Conservation (phyloP, 257 asterid species). For the Phtheirospermum japonicum region DNA sequence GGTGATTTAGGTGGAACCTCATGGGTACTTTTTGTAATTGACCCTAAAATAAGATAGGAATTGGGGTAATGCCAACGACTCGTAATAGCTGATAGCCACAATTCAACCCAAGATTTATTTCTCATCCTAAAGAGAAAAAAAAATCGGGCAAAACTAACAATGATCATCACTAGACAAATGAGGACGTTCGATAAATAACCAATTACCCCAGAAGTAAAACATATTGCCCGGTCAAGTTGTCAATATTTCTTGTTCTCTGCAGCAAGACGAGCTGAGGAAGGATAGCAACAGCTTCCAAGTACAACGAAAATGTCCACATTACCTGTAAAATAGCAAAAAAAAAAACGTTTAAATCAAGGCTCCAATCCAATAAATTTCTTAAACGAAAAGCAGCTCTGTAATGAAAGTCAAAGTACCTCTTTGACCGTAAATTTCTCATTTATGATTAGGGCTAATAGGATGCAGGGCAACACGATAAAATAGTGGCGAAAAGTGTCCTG, state of each 20-base stretch:
- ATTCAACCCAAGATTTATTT: neutral
- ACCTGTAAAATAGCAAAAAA: constrained; percentile 36
- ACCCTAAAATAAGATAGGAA: no score
- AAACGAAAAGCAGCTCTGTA: no score
- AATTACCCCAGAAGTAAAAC: constrained; percentile 75
- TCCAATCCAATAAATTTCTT: neutral
- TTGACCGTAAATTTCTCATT: constrained; percentile 63
- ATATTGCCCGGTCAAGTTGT: constrained; percentile 89
- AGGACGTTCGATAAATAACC: neutral
- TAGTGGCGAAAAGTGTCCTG: constrained; percentile 88
- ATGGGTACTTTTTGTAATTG: no score
- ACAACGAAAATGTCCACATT: constrained; percentile 82
- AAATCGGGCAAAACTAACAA: neutral
- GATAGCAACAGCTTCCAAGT: constrained; percentile 85
- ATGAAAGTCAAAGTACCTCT: constrained; percentile 47
- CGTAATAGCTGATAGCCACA: neutral
- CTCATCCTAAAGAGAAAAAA: no score
- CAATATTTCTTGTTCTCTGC: constrained; percentile 86
- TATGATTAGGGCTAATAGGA: constrained; percentile 58
- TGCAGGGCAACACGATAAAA: constrained; percentile 67
- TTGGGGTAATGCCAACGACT: no score
- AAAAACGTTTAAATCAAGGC: neutral
- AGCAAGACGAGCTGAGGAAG: constrained; percentile 83
- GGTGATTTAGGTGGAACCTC: no score
- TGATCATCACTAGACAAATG: neutral